phyloP scores from a whole-genome alignment of 768 basidiomycete genomes.

The Rhizopogon vinicolor region DNA sequence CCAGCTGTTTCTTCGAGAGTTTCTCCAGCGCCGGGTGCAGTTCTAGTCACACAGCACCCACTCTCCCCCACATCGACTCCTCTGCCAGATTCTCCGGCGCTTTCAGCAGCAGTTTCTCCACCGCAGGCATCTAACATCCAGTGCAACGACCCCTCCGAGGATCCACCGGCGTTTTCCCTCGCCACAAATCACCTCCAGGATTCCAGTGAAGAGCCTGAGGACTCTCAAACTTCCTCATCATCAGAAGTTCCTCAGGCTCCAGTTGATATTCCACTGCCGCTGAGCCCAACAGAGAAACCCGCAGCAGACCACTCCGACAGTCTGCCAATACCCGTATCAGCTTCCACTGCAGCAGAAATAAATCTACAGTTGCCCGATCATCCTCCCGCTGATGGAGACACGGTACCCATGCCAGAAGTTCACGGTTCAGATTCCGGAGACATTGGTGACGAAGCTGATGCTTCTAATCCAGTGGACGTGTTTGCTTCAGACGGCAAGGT shows the following conservation, averaged over 20 bases:
- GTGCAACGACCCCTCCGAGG: not conserved
- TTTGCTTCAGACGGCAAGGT: not conserved
- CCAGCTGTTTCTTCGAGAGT: conserved; percentile 35
- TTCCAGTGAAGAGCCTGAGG: not conserved
- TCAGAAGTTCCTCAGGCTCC: not conserved
- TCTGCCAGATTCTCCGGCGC: conserved; percentile 37
- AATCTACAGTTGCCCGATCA: not conserved
- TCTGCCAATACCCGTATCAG: not conserved
- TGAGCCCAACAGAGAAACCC: too few species aligned
- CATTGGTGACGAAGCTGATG: too few species aligned
- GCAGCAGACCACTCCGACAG: not conserved
- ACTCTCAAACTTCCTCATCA: not conserved
- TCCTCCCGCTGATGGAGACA: not conserved
- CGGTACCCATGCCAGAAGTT: not conserved
- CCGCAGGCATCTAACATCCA: not conserved
- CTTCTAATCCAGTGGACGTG: not conserved
- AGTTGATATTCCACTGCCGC: not conserved
- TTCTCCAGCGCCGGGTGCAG: conserved; percentile 33
- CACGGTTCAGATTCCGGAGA: not conserved
- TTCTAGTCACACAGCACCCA: conserved; percentile 26
- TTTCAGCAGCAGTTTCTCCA: not conserved
- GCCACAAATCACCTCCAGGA: not conserved
- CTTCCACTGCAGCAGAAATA: not conserved
- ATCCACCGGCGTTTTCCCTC: not conserved
- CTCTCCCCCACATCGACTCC: conserved; percentile 41